A percentile compares a stretch with the other conserved stretches of the same genome.
Evolutionary conservation across 2,329 filamentous ascomycete genomes (phyloP).

Genomic region (Nigrospora osmanthi): DNA sequence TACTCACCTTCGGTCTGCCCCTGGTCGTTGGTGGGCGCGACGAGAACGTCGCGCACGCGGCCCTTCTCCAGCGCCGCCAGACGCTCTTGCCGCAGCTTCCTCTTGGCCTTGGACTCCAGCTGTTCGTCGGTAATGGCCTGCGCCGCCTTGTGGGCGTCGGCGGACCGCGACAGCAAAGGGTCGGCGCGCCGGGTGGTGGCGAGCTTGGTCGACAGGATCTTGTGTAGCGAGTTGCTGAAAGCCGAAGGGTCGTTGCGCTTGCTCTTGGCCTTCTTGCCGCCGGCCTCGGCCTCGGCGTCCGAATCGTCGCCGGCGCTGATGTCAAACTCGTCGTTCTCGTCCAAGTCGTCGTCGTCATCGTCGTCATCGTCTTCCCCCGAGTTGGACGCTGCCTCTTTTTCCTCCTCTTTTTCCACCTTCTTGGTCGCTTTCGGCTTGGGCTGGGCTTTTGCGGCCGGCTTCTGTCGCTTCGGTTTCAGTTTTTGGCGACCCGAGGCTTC

Average conservation of each 20-base stretch:
- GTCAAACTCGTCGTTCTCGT: constrained; percentile 31
- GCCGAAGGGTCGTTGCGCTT: constrained; percentile 90
- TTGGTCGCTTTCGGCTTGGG: constrained; percentile 6
- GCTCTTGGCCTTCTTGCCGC: constrained; percentile 38
- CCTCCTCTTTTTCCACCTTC: constrained; percentile 10
- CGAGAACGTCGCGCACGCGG: constrained; percentile 77
- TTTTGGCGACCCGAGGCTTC: constrained; percentile 15
- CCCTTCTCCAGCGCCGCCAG: constrained; percentile 76
- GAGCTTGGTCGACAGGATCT: constrained; percentile 86
- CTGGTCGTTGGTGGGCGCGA: constrained; percentile 46
- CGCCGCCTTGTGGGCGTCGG: constrained; percentile 63
- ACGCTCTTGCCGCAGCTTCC: constrained; percentile 74
- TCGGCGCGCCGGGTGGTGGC: constrained; percentile 75
- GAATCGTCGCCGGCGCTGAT: constrained; percentile 28
- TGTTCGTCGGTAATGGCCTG: constrained; percentile 66
- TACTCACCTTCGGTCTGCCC: constrained; percentile 10
- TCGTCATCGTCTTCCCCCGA: constrained; percentile 12
- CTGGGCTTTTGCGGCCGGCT: constrained; percentile 1
- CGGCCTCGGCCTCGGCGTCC: constrained; percentile 21
- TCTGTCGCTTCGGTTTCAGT: constrained; percentile 19
- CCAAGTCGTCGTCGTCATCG: constrained; percentile 22
- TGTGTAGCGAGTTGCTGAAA: constrained; percentile 88
- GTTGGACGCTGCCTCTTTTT: constrained; percentile 13
- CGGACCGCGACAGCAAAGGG: constrained; percentile 83
- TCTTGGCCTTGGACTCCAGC: constrained; percentile 73